Percentiles rank a stretch among this genome's conserved stretches.
Conservation (phyloP, 2,329 filamentous ascomycete species). For the Aspergillus proliferans region DNA sequence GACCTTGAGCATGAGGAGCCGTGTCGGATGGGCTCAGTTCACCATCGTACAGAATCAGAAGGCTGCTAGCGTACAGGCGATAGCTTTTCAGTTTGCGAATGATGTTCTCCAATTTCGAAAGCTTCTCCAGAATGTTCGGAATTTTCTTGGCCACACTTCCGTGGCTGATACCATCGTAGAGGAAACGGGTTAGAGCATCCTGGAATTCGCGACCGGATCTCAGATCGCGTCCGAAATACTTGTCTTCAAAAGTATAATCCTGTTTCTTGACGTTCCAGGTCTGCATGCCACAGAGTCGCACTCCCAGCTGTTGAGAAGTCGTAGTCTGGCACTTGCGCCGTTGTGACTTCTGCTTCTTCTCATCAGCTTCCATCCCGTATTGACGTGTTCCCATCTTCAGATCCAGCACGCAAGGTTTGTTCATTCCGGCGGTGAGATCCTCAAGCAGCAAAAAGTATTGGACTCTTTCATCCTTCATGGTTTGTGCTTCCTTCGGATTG, state of each 20-base stretch:
- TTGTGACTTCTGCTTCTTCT: slow-evolving; percentile 91
- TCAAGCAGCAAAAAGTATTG: slow-evolving; percentile 92
- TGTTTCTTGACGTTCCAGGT: slow-evolving; percentile 84
- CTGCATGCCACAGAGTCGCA: slow-evolving; percentile 91
- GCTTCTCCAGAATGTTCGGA: slow-evolving; percentile 76
- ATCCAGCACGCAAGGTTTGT: slow-evolving; percentile 90
- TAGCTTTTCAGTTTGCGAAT: slow-evolving; percentile 75
- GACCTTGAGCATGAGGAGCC: slow-evolving; percentile 13
- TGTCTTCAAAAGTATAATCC: slow-evolving; percentile 92
- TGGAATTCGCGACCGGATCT: slow-evolving; percentile 87
- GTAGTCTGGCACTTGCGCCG: slow-evolving; percentile 87
- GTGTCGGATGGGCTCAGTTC: slow-evolving; percentile 36
- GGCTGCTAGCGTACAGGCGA: slow-evolving; percentile 88
- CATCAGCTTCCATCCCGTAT: slow-evolving; percentile 84
- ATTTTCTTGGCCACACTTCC: slow-evolving; percentile 79
- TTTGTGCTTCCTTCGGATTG: slow-evolving; percentile 71
- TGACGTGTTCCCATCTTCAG: slow-evolving; percentile 98
- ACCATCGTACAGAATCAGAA: slow-evolving; percentile 96
- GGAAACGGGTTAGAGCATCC: slow-evolving; percentile 76
- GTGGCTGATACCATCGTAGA: slow-evolving; percentile 82
- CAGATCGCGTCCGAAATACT: slow-evolving; percentile 87
- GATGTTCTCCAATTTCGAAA: slow-evolving; percentile 75
- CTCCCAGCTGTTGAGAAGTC: slow-evolving; percentile 84
- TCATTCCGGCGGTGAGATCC: slow-evolving; percentile 94
- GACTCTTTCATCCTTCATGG: slow-evolving; percentile 53